phyloP scores from a whole-genome alignment of 1,139 yeast species.

The Meyerozyma athensensis region DNA sequence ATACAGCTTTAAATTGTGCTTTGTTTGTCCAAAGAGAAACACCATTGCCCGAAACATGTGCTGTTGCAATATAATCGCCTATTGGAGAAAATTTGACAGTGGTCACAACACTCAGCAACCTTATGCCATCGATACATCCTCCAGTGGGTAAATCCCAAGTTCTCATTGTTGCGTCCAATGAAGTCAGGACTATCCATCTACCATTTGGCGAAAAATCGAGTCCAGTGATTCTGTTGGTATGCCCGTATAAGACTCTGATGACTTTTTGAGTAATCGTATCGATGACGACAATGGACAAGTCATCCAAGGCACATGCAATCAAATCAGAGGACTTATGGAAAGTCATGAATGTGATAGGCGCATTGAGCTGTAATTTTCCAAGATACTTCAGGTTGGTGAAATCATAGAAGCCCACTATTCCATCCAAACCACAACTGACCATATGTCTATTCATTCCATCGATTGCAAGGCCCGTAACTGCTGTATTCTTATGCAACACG shows the following conservation, averaged over 20 bases:
- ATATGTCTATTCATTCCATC: slow-evolving; percentile 87
- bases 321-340: slow-evolving; percentile 82
- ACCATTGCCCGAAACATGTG: slow-evolving; percentile 90
- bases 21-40: slow-evolving; percentile 89
- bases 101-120: slow-evolving; percentile 74
- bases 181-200: slow-evolving; percentile 85
- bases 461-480: slow-evolving; percentile 84
- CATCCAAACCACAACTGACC: slow-evolving; percentile 88
- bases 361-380: slow-evolving; percentile 63
- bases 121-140: slow-evolving; percentile 90
- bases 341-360: slow-evolving; percentile 74
- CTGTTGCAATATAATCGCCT: slow-evolving; percentile 89
- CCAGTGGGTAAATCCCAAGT: slow-evolving; percentile 99
- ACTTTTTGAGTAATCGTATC: slow-evolving; percentile 78
- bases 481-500: slow-evolving; percentile 58
- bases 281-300: slow-evolving; percentile 74
- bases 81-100: slow-evolving; percentile 76
- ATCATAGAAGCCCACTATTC: slow-evolving; percentile 82
- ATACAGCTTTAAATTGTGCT: slow-evolving; percentile 72
- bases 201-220: slow-evolving; percentile 94
- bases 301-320: slow-evolving; percentile 82
- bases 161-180: slow-evolving; percentile 82
- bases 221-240: slow-evolving; percentile 80
- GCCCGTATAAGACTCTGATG: slow-evolving; percentile 88
- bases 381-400: slow-evolving; percentile 67